Base-by-base conservation (phyloP, 192 early-diverging fungal species). In the Globomyces pollinis-pini region DNA sequence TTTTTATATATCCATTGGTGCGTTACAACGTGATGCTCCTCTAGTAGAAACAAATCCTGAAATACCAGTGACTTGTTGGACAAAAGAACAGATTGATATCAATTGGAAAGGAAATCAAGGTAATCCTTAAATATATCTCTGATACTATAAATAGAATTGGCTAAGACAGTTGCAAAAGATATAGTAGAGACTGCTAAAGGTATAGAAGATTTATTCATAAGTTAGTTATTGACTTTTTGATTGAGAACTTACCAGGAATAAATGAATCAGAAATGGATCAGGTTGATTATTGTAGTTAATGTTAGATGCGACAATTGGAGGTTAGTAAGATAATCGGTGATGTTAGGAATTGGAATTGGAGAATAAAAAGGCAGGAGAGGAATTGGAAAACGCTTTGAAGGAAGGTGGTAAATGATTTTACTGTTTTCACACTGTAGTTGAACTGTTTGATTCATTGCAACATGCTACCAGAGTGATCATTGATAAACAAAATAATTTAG, bases 21-120 rank as follows among this genome's bases (percentile, higher is more conserved):
- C 62, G 1, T 57, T 74, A 29, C 73, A 75, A 38, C 41, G 73
- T 29, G 73, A 75, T 43, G 73, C 73, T n/a, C 69, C 69, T 24
- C 59, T 75, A 12, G 44, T 64, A 1, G 15, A 57, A 31, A 38
- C 69, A 3, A 55, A 69, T 43, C 23, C 16, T 16, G 51, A 56
- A 13, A 62, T 61, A 6, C 73, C 73, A 12, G 66, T 75, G 3
- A 67, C 67, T 23, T 66, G 66, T 13, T 75, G 73, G 73, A 70
- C 73, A 15, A 16, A 30, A 33, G 42, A 63, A 45, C 28, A 63
- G 34, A 33, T 63, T 18, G 16, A 55, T 4, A 28, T 26, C 15
- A 63, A 63, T 41, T 1, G 21, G 23, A 31, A 63, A 57, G 26
- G 24, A 42, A 59, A 31, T 39, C 12, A 59, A 58, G 29, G 62